Conservation (phyloP, 2,329 filamentous ascomycete genomes). For the Colletotrichum filicis region DNA sequence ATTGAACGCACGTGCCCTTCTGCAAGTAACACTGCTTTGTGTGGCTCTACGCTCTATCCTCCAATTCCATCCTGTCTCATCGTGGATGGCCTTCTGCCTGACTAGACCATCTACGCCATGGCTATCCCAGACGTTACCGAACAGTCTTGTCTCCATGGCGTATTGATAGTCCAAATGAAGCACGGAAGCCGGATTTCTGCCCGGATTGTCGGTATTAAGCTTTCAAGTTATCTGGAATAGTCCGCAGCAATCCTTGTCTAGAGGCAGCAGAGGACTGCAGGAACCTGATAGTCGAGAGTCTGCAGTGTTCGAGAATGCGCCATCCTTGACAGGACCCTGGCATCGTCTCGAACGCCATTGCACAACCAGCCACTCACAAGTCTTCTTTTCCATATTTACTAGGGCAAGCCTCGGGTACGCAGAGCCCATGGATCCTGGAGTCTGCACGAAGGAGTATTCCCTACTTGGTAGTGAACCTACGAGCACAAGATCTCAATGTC, state of each 20-base stretch:
- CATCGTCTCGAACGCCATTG: not conserved
- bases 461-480: not conserved
- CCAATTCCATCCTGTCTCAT: not conserved
- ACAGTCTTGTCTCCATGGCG: not conserved
- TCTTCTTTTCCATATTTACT: not conserved
- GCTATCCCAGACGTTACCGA: not conserved
- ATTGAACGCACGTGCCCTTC: not conserved
- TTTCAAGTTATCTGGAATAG: not conserved
- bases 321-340: constrained; percentile 1
- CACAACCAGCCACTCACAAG: not conserved
- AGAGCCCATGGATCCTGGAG: not conserved
- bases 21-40: not conserved
- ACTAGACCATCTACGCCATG: not conserved
- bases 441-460: not conserved
- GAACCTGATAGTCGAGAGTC: not conserved
- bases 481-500: not conserved
- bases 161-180: not conserved
- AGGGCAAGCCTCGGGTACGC: not conserved
- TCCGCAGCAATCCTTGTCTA: not conserved
- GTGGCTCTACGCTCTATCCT: not conserved
- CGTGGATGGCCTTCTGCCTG: not conserved
- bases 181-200: not conserved
- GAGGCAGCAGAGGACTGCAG: not conserved
- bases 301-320: not conserved
- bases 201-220: not conserved